These are phyloP conservation scores for Schizosaccharomyces lindneri DNA, from an alignment of 805 yeast species.

Conservation along the genomic window DNA sequence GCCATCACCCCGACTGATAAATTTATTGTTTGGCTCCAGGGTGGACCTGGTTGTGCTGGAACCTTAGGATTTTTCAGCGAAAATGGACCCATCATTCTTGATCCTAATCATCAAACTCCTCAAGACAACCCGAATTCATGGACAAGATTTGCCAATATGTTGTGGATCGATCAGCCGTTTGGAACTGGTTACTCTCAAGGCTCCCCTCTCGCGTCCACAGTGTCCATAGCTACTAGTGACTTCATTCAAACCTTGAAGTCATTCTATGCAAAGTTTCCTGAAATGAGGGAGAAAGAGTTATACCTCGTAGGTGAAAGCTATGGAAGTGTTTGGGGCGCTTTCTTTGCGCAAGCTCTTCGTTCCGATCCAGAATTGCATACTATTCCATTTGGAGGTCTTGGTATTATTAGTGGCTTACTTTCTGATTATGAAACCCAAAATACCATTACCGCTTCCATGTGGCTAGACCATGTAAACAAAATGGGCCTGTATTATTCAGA, in stretches of 20 bases:
- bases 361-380: constrained; percentile 53
- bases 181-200: constrained; percentile 57
- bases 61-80: constrained; percentile 70
- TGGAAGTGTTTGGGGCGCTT: constrained; percentile 92
- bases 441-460: constrained; percentile 63
- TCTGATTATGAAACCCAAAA: constrained; percentile 85
- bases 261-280: constrained; percentile 51
- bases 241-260: constrained; percentile 52
- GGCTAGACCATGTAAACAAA: constrained; percentile 2
- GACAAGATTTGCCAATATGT: constrained; percentile 66
- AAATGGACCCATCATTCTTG: constrained; percentile 56
- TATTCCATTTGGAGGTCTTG: constrained; percentile 47
- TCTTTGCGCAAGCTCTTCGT: constrained; percentile 46
- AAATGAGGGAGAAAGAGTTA: constrained; percentile 28
- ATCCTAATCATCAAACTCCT: constrained; percentile 19
- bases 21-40: constrained; percentile 66
- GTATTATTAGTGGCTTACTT: constrained; percentile 33
- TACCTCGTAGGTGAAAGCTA: constrained; percentile 83
- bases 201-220: constrained; percentile 30
- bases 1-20: constrained; percentile 75
- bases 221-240: constrained; percentile 60
- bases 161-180: constrained; percentile 80
- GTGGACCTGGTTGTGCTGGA: constrained; percentile 89
- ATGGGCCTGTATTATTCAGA: background rate
- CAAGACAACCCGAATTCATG: constrained; percentile 47